phyloP scores from a whole-genome alignment of 2,329 filamentous ascomycete species.

The Apiospora koreana region DNA sequence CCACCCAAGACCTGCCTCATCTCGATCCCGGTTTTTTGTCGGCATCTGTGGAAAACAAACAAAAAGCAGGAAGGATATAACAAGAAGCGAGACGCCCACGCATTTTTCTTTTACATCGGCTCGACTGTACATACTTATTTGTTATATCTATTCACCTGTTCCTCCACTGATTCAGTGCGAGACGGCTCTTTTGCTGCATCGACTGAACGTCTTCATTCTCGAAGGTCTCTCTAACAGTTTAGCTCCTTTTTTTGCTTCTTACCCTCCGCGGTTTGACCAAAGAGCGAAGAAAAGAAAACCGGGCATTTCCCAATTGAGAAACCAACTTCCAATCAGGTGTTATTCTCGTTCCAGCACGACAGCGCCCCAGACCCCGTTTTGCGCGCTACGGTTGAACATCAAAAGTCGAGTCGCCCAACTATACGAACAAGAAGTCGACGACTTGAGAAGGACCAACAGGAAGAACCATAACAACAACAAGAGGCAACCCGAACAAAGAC shows the following conservation, averaged over 20 bases:
- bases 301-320: constrained; percentile 12
- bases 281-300: neutral
- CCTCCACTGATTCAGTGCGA: neutral
- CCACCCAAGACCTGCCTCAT: constrained; percentile 1
- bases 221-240: neutral
- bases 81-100: neutral
- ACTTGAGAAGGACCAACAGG: neutral
- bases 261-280: too few species aligned
- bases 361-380: neutral
- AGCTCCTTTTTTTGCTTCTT: neutral
- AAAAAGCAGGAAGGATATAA: neutral
- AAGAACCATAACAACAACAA: neutral
- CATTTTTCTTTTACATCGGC: neutral
- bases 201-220: neutral
- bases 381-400: neutral
- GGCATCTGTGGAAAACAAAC: neutral
- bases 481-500: neutral
- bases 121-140: constrained; percentile 9
- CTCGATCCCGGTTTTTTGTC: neutral
- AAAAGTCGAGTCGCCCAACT: neutral
- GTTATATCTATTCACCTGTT: constrained; percentile 7
- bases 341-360: neutral
- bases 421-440: neutral
- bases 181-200: neutral
- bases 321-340: constrained; percentile 6